Percentiles rank a stretch among this genome's conserved stretches.
phyloP scores from a whole-genome alignment of 768 basidiomycete genomes.

The Mycena albidolilacea region DNA sequence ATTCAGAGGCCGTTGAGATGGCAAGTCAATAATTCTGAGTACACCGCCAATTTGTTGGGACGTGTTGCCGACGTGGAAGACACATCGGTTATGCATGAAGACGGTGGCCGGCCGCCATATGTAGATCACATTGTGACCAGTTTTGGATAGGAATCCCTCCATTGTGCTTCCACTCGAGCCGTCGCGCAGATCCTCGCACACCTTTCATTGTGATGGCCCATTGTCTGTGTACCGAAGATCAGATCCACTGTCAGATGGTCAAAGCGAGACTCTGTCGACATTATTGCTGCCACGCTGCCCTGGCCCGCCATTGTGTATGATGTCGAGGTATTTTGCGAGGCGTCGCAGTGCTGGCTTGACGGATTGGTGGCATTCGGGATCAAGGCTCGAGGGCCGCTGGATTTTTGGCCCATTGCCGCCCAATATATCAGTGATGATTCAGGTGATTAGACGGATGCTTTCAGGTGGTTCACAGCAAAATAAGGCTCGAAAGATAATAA shows the following conservation, averaged over 20 bases:
- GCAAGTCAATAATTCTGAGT: too few relatives aligned
- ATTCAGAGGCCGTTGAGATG: too few relatives aligned
- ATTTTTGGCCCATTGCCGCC: too few relatives aligned
- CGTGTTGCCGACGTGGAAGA: conserved; percentile 3
- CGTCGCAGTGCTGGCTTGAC: too few relatives aligned
- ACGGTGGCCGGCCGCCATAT: not conserved
- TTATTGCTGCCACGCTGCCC: too few relatives aligned
- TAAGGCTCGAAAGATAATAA: not conserved
- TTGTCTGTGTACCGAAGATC: not conserved
- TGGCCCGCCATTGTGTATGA: not conserved
- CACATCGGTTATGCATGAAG: not conserved
- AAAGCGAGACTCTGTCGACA: too few relatives aligned
- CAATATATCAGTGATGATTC: too few relatives aligned
- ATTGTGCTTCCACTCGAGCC: not conserved
- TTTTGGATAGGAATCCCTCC: conserved; percentile 17
- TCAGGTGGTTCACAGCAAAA: too few relatives aligned
- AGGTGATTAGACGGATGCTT: too few relatives aligned
- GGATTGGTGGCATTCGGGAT: too few relatives aligned
- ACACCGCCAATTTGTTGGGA: conserved; percentile 8
- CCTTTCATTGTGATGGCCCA: not conserved
- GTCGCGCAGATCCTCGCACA: not conserved
- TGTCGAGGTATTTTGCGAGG: too few relatives aligned
- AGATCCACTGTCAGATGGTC: not conserved
- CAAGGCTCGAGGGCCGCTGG: too few relatives aligned
- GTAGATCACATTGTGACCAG: not conserved